Evolutionary conservation across 2,329 filamentous ascomycete genomes (phyloP), one percentile per base, ranked within the genome.

Genomic region (Colletotrichum navitas): DNA sequence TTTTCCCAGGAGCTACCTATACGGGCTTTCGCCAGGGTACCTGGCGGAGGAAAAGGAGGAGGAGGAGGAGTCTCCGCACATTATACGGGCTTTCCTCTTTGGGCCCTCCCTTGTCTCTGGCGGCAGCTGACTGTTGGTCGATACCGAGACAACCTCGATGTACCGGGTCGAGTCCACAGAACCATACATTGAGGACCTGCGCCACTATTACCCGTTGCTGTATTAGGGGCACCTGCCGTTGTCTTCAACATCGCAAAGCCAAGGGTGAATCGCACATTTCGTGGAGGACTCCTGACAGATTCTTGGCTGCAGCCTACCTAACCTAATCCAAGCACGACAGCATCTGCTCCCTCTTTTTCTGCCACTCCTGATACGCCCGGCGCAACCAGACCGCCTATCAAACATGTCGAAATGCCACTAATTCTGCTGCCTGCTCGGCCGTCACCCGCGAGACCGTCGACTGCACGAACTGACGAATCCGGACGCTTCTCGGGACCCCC

Each of bases 381-480:
- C 18, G 12, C 32, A n/a, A 24, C 21, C n/a, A 29, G 32, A 16
- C n/a, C 29, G 47, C 34, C 11, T 14, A 45, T 36, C 26, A 54
- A 18, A 58, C 32, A 58, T 43, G 26, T 21, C 10, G 11, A n/a
- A n/a, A n/a, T 43, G 5, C 12, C 1, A 5, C 21, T 45, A 71
- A 71, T 71, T 59, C 64, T 71, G 68, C 64, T 71, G 68, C 64
- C 68, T 71, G 58, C 43, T 69, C 49, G 26, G 65, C n/a, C 2
- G 39, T 34, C 36, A 36, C 6, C 39, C 26, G n/a, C n/a, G 55
- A 34, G 26, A 45, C 36, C 41, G 29, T 21, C 21, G 26, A 21
- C 45, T 49, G 5, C 52, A 26, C 51, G 41, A 58, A 36, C n/a
- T 2, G 16, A n/a, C 68, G 58, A 71, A 71, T 68, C 64, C 26